Conservation (phyloP, 116 monocot genomes). For the Zostera marina region DNA sequence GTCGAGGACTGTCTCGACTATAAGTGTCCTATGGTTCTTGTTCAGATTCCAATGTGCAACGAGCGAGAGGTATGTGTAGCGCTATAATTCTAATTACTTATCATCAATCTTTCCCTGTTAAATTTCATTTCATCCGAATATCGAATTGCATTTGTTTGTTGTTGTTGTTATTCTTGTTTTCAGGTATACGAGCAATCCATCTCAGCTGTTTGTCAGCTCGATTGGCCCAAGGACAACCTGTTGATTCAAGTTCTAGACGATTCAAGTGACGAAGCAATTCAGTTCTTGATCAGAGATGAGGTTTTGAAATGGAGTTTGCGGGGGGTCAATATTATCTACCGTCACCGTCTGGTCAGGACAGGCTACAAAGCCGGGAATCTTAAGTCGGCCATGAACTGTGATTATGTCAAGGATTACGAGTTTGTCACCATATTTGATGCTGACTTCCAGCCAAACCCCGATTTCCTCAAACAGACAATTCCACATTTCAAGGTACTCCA, state of each 20-base stretch:
- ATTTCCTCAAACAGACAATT: constrained; percentile 69
- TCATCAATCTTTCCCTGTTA: too few relatives aligned
- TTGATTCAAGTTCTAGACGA: constrained; percentile 81
- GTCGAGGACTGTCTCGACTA: constrained; percentile 19
- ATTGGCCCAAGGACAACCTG: constrained; percentile 62
- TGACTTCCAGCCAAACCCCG: constrained; percentile 71
- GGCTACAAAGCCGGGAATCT: constrained; percentile 91
- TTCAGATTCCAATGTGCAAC: constrained; percentile 94
- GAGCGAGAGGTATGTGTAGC: constrained; percentile 87
- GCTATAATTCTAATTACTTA: too few relatives aligned
- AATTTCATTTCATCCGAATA: background rate
- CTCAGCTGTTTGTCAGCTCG: constrained; percentile 54
- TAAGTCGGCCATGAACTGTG: constrained; percentile 77
- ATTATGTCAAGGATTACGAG: constrained; percentile 69
- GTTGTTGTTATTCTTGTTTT: background rate
- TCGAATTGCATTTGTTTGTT: too few relatives aligned
- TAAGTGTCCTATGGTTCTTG: constrained; percentile 59
- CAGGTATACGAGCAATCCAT: constrained; percentile 90
- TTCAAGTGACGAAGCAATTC: constrained; percentile 39
- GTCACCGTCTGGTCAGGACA: constrained; percentile 48
- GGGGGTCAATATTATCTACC: constrained; percentile 68
- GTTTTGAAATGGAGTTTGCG: constrained; percentile 57
- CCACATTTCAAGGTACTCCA: constrained; percentile 57
- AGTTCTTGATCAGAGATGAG: constrained; percentile 47
- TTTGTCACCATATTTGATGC: constrained; percentile 93